Evolutionary conservation across 352 stramenopile species (phyloP).

Genomic region (Phytophthora capsici): DNA sequence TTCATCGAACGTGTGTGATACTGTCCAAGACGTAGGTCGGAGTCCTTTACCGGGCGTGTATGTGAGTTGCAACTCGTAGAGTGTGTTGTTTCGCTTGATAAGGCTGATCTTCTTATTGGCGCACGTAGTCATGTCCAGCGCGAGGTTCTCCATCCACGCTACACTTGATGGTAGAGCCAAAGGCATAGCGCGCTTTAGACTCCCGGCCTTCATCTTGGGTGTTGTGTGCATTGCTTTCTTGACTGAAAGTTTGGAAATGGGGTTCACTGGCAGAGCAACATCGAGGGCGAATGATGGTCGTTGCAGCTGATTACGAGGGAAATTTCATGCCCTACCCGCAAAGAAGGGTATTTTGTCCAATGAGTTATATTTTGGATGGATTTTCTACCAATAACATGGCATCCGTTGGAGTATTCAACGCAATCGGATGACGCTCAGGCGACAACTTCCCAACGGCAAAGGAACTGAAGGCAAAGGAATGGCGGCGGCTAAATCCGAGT

Average conservation of each 20-base stretch:
- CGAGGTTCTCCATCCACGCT: slow-evolving; percentile 37
- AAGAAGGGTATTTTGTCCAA: too few relatives aligned
- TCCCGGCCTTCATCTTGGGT: slow-evolving; percentile 11
- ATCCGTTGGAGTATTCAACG: too few relatives aligned
- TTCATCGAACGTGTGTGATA: slow-evolving; percentile 46
- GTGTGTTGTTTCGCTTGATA: slow-evolving; percentile 36
- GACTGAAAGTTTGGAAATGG: slow-evolving; percentile 12
- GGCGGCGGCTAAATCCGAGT: too few relatives aligned
- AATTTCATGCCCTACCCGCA: too few relatives aligned
- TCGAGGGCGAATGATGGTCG: neutral
- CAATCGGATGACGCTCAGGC: too few relatives aligned
- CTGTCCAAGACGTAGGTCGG: slow-evolving; percentile 30
- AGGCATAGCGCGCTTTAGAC: slow-evolving; percentile 31
- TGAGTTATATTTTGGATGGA: too few relatives aligned
- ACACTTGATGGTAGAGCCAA: slow-evolving; percentile 33
- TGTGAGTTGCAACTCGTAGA: slow-evolving; percentile 41
- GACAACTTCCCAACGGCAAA: too few relatives aligned
- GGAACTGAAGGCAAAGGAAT: too few relatives aligned
- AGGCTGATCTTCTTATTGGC: slow-evolving; percentile 33
- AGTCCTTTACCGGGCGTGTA: slow-evolving; percentile 9
- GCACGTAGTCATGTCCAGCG: slow-evolving; percentile 32
- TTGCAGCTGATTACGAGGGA: too few relatives aligned
- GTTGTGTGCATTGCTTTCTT: slow-evolving; percentile 7
- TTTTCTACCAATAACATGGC: too few relatives aligned
- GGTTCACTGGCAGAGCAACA: neutral